Percentiles rank a stretch among this genome's conserved stretches.
phyloP scores from a whole-genome alignment of 305 asterid species.

The Fraxinus nigra region DNA sequence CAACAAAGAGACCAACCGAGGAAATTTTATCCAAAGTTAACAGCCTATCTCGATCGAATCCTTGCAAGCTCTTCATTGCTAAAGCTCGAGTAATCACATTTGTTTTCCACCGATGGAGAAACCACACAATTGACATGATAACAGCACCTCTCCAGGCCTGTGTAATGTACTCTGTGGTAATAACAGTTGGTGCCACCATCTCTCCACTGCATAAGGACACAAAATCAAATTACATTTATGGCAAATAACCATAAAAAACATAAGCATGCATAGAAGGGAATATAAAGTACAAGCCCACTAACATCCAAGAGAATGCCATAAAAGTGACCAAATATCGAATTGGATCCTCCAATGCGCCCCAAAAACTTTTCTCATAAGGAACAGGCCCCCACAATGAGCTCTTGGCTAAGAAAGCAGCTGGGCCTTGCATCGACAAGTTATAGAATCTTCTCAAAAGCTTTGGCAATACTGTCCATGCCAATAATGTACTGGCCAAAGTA shows the following conservation, averaged over 20 bases:
- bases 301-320: conserved; percentile 80
- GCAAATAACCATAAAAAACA: not conserved
- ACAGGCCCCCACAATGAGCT: conserved; percentile 68
- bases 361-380: conserved; percentile 82
- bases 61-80: conserved; percentile 44
- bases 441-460: conserved; percentile 67
- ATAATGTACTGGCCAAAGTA: conserved; percentile 58
- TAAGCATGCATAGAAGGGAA: not conserved
- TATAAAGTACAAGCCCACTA: conserved; percentile 24
- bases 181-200: conserved; percentile 76
- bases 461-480: conserved; percentile 87
- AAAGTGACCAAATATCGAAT: conserved; percentile 64
- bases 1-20: conserved; percentile 68
- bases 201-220: conserved; percentile 45
- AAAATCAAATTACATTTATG: conserved; percentile 16
- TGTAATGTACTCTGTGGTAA: conserved; percentile 52
- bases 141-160: conserved; percentile 81
- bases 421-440: conserved; percentile 61
- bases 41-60: conserved; percentile 54
- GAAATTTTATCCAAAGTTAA: conserved; percentile 66
- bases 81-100: conserved; percentile 65
- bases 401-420: conserved; percentile 53
- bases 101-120: conserved; percentile 81
- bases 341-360: conserved; percentile 91
- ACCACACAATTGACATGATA: conserved; percentile 78